Evolutionary conservation across 2,329 filamentous ascomycete species (phyloP), one percentile per base, ranked within the genome.

Genomic region (Teratosphaeria pseudoeucalypti): DNA sequence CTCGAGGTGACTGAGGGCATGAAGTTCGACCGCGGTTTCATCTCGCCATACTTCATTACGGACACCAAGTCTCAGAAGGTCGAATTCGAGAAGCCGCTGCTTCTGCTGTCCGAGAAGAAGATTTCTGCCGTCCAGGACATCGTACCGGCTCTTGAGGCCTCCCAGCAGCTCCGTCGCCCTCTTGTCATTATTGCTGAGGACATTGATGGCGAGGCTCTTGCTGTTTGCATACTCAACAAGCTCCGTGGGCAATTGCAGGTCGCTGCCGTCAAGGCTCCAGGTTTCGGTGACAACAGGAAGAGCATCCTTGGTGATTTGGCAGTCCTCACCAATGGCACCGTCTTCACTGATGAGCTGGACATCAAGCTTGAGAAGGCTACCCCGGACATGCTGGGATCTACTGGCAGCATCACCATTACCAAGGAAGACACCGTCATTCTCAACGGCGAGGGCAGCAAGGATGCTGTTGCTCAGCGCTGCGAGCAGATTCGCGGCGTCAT

Each of bases 261-360:
- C 65, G 92, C 90, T 65, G 94, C 92, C 64, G 91, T 99, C 79
- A 99, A 99, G 88, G 94, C 94, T 59, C 94, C 94, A 66, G 94
- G 94, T 77, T 99, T 99, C 76, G 94, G 94, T 78, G 94, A 99
- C 83, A 99, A 99, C 89, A 89, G 94, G 81, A 99, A 99, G 87
- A 96, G 90, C 70, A 96, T 99, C 76, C 90, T 99, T 54, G 94
- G 94, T 72, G 94, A 99, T 77, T 84, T 99, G 70, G 94, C 87
- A 75, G 87, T 97, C 70, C 85, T 99, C 63, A 97, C 92, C 78
- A 95, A 96, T 79, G 90, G 89, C 73, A 95, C 88, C 68, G 94
- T 99, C 79, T 99, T 99, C 85, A 92, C 87, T 61, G 94, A 97
- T 62, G 94, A 99, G 84, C 89, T 99, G 64, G 94, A 97, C 73